Evolutionary conservation across 75 land plant species (phyloP).

Genomic region (Gnetum montanum): DNA sequence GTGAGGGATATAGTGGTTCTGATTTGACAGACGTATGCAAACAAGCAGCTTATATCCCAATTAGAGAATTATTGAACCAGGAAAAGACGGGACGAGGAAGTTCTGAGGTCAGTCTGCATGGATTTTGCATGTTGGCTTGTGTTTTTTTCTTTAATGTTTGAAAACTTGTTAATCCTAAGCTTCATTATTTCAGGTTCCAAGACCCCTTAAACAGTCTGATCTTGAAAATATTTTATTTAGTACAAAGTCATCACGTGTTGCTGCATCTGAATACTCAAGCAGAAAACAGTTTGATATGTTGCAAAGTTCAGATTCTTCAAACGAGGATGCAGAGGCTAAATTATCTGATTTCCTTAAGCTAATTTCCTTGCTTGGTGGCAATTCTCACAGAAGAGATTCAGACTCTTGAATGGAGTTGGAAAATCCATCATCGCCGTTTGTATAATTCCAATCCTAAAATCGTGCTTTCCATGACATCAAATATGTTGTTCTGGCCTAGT

Average conservation of each 20-base stretch:
- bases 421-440: background rate
- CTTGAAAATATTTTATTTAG: conserved; percentile 16
- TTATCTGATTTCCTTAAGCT: conserved; percentile 3
- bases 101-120: conserved; percentile 6
- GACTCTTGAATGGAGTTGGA: background rate
- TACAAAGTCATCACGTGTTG: conserved; percentile 19
- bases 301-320: background rate
- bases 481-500: background rate
- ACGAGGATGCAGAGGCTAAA: background rate
- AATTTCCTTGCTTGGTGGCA: conserved; percentile 3
- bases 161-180: background rate
- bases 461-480: background rate
- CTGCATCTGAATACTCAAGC: conserved; percentile 17
- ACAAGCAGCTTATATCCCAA: conserved; percentile 48
- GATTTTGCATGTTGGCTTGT: background rate
- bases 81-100: conserved; percentile 16
- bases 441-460: background rate
- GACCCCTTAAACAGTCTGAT: conserved; percentile 24
- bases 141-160: background rate
- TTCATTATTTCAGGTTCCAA: conserved; percentile 12
- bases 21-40: conserved; percentile 43
- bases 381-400: background rate
- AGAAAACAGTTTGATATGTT: background rate
- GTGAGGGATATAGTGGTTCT: conserved; percentile 44
- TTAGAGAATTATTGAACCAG: conserved; percentile 29